These are phyloP conservation scores for Ophiocordyceps sinensis DNA, from an alignment of 2,329 filamentous ascomycete genomes.

Conservation along the genomic window DNA sequence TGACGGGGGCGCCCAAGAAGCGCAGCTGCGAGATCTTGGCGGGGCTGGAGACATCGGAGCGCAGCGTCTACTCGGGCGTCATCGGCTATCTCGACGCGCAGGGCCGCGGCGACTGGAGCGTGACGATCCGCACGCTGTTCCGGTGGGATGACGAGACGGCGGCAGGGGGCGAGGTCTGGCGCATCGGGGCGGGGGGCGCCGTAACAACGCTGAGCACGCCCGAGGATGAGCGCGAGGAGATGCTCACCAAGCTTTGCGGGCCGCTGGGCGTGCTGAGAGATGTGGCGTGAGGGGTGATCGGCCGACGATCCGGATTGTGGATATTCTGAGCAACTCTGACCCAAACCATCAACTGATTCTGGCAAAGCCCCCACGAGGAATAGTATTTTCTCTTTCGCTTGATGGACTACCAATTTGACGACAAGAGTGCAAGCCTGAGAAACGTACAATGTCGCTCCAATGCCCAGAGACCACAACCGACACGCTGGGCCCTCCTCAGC, in stretches of 20 bases:
- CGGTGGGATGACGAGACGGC: slow-evolving; percentile 47
- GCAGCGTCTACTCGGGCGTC: slow-evolving; percentile 76
- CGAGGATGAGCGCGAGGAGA: slow-evolving; percentile 77
- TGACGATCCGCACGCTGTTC: slow-evolving; percentile 76
- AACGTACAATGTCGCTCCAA: no score
- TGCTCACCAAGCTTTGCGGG: slow-evolving; percentile 60
- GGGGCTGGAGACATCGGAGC: slow-evolving; percentile 47
- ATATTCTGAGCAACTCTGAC: background rate
- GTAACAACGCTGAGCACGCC: slow-evolving; percentile 74
- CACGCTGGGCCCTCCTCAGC: no score
- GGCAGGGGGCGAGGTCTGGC: slow-evolving; percentile 48
- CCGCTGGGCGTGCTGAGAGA: slow-evolving; percentile 35
- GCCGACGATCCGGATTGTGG: no score
- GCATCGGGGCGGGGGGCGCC: slow-evolving; percentile 78
- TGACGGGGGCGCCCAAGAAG: slow-evolving; percentile 95
- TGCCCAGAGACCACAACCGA: no score
- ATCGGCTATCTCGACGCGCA: slow-evolving; percentile 81
- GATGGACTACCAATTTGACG: background rate
- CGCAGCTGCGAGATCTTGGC: slow-evolving; percentile 73
- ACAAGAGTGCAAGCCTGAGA: background rate
- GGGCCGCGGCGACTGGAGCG: slow-evolving; percentile 78
- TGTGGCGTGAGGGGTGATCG: slow-evolving; percentile 9
- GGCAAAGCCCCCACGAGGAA: background rate
- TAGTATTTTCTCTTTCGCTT: background rate
- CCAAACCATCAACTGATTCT: background rate